phyloP scores from a whole-genome alignment of 768 basidiomycete genomes.

The Rhodotorula toruloides region DNA sequence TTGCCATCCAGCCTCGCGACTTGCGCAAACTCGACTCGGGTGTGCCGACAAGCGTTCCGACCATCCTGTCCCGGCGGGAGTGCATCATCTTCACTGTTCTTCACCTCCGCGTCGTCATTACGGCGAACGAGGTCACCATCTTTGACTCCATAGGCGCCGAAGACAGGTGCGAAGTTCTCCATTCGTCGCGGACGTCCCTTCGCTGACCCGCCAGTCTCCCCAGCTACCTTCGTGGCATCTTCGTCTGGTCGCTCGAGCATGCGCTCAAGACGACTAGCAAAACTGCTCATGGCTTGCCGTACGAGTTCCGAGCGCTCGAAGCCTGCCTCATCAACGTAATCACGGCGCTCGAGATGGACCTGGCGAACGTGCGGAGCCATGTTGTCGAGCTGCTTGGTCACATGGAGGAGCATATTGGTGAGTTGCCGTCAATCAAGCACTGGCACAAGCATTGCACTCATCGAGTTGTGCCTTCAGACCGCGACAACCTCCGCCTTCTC shows the following conservation, averaged over 20 bases:
- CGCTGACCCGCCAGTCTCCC: neutral
- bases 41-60: constrained; percentile 63
- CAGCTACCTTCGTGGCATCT: constrained; percentile 34
- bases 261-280: constrained; percentile 33
- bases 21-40: constrained; percentile 87
- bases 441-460: no score
- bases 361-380: constrained; percentile 86
- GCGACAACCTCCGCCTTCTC: constrained; percentile 84
- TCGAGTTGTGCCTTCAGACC: constrained; percentile 52
- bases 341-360: constrained; percentile 89
- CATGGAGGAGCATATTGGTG: constrained; percentile 82
- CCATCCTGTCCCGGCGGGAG: constrained; percentile 80
- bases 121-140: constrained; percentile 81
- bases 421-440: constrained; percentile 3
- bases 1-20: constrained; percentile 86
- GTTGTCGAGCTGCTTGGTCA: constrained; percentile 85
- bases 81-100: constrained; percentile 87
- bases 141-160: constrained; percentile 85
- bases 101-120: constrained; percentile 89
- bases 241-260: constrained; percentile 36
- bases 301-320: constrained; percentile 91
- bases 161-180: constrained; percentile 15
- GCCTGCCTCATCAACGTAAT: constrained; percentile 85
- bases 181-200: neutral
- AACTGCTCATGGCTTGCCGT: constrained; percentile 57